These are phyloP conservation scores for Phaeotremella fagi DNA, from an alignment of 768 basidiomycete genomes.

Conservation along the genomic window DNA sequence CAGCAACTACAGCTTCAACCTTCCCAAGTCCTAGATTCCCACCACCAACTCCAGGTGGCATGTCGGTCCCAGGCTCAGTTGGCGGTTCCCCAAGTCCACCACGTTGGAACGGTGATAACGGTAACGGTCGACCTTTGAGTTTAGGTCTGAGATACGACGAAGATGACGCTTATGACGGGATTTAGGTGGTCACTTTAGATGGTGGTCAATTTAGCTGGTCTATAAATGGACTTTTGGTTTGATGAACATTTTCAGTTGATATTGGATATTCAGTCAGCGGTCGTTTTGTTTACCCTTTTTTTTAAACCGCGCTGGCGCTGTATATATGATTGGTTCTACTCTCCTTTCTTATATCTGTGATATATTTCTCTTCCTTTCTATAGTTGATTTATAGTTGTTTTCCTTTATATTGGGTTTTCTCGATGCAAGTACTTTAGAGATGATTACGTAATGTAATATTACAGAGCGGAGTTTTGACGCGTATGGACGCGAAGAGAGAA, in stretches of 20 bases:
- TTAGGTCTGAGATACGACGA: conserved; percentile 28
- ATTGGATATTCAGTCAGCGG: too few species aligned
- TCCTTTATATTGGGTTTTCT: not conserved
- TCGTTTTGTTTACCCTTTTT: too few species aligned
- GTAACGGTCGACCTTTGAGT: conserved; percentile 18
- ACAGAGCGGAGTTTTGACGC: too few species aligned
- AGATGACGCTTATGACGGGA: conserved; percentile 42
- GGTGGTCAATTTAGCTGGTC: not conserved
- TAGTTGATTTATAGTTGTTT: too few species aligned
- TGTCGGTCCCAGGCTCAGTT: conserved; percentile 39
- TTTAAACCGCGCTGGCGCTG: not conserved
- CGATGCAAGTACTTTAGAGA: too few species aligned
- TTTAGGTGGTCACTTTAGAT: conserved; percentile 19
- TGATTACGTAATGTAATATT: too few species aligned
- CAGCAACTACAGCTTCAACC: conserved; percentile 17
- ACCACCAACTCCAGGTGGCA: conserved; percentile 37
- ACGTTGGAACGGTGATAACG: conserved; percentile 14
- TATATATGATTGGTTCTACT: not conserved
- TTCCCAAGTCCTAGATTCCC: conserved; percentile 32
- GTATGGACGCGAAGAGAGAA: too few species aligned
- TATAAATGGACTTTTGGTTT: too few species aligned
- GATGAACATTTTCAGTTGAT: too few species aligned
- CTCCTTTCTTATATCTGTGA: not conserved
- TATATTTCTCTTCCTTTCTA: not conserved
- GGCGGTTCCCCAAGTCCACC: conserved; percentile 24